Percentiles rank a stretch among this genome's conserved stretches.
Evolutionary conservation across 2,329 filamentous ascomycete species (phyloP).

Genomic region (Diaporthe longicolla): DNA sequence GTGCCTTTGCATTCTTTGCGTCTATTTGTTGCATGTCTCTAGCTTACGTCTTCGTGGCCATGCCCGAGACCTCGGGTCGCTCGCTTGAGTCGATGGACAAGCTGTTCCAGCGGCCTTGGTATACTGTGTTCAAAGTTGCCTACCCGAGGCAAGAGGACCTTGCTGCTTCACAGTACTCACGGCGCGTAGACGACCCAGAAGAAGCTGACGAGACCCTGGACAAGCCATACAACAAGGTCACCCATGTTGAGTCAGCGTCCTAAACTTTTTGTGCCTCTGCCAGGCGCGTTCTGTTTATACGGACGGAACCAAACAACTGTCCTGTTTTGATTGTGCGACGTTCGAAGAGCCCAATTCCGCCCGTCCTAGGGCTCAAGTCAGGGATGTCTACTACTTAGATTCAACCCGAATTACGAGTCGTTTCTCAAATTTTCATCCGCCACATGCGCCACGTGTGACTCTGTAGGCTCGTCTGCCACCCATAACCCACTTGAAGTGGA

Average conservation of each 20-base stretch:
- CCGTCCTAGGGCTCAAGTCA: background rate
- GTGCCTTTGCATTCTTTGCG: slow-evolving; percentile 83
- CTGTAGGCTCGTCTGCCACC: background rate
- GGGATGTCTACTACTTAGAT: background rate
- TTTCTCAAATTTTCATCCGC: background rate
- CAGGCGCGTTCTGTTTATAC: too few relatives aligned
- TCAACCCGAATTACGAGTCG: background rate
- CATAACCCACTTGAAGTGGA: background rate
- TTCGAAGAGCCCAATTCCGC: background rate
- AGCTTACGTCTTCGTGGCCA: slow-evolving; percentile 78
- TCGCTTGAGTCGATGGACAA: slow-evolving; percentile 78
- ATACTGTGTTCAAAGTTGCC: slow-evolving; percentile 52
- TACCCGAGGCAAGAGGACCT: background rate
- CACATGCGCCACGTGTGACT: background rate
- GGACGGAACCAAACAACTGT: too few relatives aligned
- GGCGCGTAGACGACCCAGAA: background rate
- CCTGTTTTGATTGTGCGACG: background rate
- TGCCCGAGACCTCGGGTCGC: slow-evolving; percentile 79
- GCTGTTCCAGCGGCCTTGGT: slow-evolving; percentile 81
- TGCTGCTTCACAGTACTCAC: slow-evolving; percentile 13
- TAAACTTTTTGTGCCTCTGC: background rate
- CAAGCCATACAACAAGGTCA: background rate
- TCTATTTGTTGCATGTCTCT: slow-evolving; percentile 77
- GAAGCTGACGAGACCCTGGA: background rate
- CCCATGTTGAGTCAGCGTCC: background rate